Evolutionary conservation across 352 stramenopile genomes (phyloP), one percentile per base, ranked within the genome.

Genomic region (Phytophthora podocarpi): DNA sequence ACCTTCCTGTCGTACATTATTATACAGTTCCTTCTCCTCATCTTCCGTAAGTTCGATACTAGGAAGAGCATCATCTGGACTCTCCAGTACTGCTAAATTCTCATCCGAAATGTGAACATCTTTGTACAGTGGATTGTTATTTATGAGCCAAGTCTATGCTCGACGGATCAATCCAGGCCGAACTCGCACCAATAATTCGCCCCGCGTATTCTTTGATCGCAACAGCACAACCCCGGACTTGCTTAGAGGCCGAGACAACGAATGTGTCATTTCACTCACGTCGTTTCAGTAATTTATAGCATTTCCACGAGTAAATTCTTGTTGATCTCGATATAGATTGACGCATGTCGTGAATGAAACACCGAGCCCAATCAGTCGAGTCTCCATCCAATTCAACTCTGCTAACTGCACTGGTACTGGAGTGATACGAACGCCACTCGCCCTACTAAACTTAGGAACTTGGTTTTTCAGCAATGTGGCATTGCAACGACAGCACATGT

Each of bases 231-330:
- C 26, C 1, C 42, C 42, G 16, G 15, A 21, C 16, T 55, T 16
- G 4, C 23, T 45, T 3, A 61, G 5, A 10, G 41, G 53, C 32
- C 31, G 11, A 4, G 40, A 24, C 2, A 62, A 26, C 4, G 13
- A 41, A 2, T 4, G 3, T 8, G n/a, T 21, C 2, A 32, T 12
- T 5, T 43, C 9, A 11, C 9, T 4, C 6, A 37, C 43, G 11
- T 63, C 10, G n/a, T 63, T 56, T 43, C 54, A 56, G 12, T 63
- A 63, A n/a, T 42, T 63, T 8, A 63, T 20, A 15, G 54, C 13
- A 18, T 63, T 50, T n/a, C n/a, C n/a, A n/a, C n/a, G n/a, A n/a
- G n/a, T n/a, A n/a, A n/a, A n/a, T n/a, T n/a, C n/a, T n/a, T n/a
- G n/a, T n/a, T n/a, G n/a, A n/a, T n/a, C n/a, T n/a, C n/a, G n/a